Conservation (phyloP, 108 stramenopile species). For the Fistulifera solaris region DNA sequence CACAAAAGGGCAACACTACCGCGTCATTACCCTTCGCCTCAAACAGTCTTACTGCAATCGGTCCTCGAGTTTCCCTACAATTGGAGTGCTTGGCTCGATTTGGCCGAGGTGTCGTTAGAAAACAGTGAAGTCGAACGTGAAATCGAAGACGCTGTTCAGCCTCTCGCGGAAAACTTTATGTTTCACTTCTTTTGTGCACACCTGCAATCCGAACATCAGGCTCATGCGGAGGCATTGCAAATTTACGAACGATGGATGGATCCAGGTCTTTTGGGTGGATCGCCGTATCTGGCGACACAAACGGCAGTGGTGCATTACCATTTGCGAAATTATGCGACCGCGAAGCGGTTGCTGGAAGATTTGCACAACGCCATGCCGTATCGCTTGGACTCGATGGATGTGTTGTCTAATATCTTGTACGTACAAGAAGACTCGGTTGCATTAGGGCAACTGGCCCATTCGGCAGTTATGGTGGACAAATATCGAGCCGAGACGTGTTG, state of each 20-base stretch:
- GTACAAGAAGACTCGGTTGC: constrained; percentile 87
- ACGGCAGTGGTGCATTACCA: constrained; percentile 84
- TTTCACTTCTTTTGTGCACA: constrained; percentile 87
- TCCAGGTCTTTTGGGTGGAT: constrained; percentile 48
- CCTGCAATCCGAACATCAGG: constrained; percentile 80
- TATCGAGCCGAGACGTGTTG: constrained; percentile 94
- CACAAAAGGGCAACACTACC: constrained; percentile 14
- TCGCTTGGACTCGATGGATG: constrained; percentile 88
- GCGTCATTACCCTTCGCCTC: constrained; percentile 26
- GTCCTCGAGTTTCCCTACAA: constrained; percentile 76
- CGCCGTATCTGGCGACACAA: constrained; percentile 66
- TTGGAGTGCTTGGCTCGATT: constrained; percentile 96
- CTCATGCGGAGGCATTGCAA: constrained; percentile 64
- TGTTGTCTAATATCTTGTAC: constrained; percentile 89
- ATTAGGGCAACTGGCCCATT: constrained; percentile 80
- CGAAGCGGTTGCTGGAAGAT: constrained; percentile 72
- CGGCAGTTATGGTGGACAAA: constrained; percentile 80
- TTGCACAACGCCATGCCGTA: constrained; percentile 70
- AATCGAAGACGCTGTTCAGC: constrained; percentile 43
- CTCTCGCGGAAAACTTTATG: constrained; percentile 39
- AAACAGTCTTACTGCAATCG: constrained; percentile 59
- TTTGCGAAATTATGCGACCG: constrained; percentile 83
- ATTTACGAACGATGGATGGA: constrained; percentile 58
- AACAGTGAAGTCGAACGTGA: constrained; percentile 49
- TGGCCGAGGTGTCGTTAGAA: constrained; percentile 58